A percentile compares a stretch with the other conserved stretches of the same genome.
Evolutionary conservation across 1,284 basidiomycete genomes (phyloP).

Genomic region (Ustilago lituana): DNA sequence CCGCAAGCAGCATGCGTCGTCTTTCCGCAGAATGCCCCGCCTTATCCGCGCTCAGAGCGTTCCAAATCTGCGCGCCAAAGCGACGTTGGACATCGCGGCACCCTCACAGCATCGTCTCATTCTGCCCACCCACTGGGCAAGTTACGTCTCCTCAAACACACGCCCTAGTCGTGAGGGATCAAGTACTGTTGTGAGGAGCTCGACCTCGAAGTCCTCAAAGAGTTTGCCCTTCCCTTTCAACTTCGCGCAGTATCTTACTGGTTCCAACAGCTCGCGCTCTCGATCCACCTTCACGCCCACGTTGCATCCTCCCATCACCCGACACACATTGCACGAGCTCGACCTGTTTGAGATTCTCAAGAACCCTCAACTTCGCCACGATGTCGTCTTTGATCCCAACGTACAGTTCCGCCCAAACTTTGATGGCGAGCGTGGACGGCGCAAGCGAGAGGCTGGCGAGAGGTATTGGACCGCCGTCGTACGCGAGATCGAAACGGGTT

Average conservation of each 20-base stretch:
- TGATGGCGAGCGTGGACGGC: slow-evolving; percentile 71
- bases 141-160: slow-evolving; percentile 20
- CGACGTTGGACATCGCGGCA: slow-evolving; percentile 32
- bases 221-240: slow-evolving; percentile 19
- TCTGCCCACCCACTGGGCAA: slow-evolving; percentile 40
- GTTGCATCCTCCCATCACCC: slow-evolving; percentile 80
- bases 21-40: slow-evolving; percentile 22
- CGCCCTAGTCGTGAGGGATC: slow-evolving; percentile 28
- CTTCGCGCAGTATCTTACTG: slow-evolving; percentile 14
- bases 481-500: slow-evolving; percentile 80
- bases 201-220: too few species aligned
- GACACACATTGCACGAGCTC: slow-evolving; percentile 82
- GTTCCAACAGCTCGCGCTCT: slow-evolving; percentile 22
- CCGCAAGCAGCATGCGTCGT: slow-evolving; percentile 18
- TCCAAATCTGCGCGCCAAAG: slow-evolving; percentile 47
- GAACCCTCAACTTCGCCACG: slow-evolving; percentile 89
- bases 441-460: slow-evolving; percentile 79
- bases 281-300: slow-evolving; percentile 70
- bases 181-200: too few species aligned
- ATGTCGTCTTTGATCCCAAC: slow-evolving; percentile 79
- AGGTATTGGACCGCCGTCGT: slow-evolving; percentile 85
- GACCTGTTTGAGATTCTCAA: slow-evolving; percentile 85
- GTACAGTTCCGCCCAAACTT: slow-evolving; percentile 68
- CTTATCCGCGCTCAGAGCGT: slow-evolving; percentile 45
- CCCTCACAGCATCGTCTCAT: slow-evolving; percentile 41